Evolutionary conservation across 495 filamentous ascomycete species (phyloP).

Genomic region (Geoglossum glabrum): DNA sequence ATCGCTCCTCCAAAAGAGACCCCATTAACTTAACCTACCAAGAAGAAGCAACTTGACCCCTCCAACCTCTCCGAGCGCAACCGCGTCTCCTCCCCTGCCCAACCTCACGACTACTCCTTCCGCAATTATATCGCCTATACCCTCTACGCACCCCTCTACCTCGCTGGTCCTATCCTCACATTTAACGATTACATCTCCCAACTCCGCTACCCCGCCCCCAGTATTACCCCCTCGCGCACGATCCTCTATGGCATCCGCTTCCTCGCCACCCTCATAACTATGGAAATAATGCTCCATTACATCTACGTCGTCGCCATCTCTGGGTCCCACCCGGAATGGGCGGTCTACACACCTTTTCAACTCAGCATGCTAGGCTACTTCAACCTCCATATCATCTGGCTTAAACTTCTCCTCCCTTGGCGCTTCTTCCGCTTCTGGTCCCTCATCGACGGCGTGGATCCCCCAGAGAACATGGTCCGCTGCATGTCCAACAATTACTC

Average conservation of each 20-base stretch:
- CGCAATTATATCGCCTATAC: constrained; percentile 71
- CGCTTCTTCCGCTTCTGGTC: constrained; percentile 94
- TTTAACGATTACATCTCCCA: constrained; percentile 98
- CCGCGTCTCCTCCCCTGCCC: constrained; percentile 55
- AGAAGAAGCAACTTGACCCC: constrained; percentile 96
- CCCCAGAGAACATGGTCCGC: constrained; percentile 94
- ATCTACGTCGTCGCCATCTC: constrained; percentile 88
- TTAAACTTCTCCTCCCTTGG: constrained; percentile 93
- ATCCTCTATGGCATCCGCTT: constrained; percentile 73
- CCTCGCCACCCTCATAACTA: constrained; percentile 54
- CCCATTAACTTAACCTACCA: constrained; percentile 40
- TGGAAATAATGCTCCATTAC: constrained; percentile 88
- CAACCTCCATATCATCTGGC: constrained; percentile 94
- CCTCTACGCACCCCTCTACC: constrained; percentile 81
- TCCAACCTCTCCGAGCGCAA: constrained; percentile 70
- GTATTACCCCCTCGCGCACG: constrained; percentile 43
- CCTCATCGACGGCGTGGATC: constrained; percentile 74
- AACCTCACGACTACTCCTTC: constrained; percentile 49
- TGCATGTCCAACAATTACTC: constrained; percentile 94
- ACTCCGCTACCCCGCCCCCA: constrained; percentile 46
- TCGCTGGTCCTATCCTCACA: constrained; percentile 81
- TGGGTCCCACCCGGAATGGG: constrained; percentile 60
- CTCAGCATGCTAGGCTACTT: constrained; percentile 85
- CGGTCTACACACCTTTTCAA: constrained; percentile 68
- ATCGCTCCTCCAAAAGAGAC: background rate